These are phyloP conservation scores for Ilyonectria robusta DNA, from an alignment of 2,329 filamentous ascomycete genomes.

Conservation along the genomic window DNA sequence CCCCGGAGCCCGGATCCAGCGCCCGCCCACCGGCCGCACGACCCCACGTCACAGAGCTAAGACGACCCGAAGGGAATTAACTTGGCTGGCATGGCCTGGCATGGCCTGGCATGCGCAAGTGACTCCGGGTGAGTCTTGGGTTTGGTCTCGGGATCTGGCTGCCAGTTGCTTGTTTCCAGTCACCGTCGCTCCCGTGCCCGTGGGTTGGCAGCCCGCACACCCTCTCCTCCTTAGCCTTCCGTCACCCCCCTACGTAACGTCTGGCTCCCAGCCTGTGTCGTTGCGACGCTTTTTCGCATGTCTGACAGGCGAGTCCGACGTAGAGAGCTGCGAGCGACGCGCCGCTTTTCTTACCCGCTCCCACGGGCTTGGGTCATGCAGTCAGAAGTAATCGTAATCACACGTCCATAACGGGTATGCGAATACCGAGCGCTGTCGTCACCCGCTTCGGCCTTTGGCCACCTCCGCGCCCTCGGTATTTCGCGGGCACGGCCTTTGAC, in stretches of 20 bases:
- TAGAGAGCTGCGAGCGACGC: background rate
- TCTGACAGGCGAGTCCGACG: background rate
- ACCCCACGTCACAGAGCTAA: conserved; percentile 7
- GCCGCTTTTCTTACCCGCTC: conserved; percentile 16
- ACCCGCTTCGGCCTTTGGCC: background rate
- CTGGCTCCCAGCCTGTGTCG: conserved; percentile 1
- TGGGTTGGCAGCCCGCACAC: conserved; percentile 7
- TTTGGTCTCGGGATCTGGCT: background rate
- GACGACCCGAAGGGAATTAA: background rate
- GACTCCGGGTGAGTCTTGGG: background rate
- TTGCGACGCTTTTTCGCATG: background rate
- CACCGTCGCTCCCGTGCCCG: background rate
- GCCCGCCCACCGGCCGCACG: conserved; percentile 9
- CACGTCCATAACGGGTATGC: background rate
- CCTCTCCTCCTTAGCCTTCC: conserved; percentile 5
- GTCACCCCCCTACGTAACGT: conserved; percentile 12
- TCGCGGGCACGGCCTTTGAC: background rate
- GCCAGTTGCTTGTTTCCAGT: background rate
- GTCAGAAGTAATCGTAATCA: conserved; percentile 6
- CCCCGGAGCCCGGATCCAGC: conserved; percentile 4
- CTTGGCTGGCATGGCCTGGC: background rate
- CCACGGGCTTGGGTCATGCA: conserved; percentile 30
- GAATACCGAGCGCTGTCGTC: conserved; percentile 6
- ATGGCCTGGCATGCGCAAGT: background rate
- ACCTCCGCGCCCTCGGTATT: background rate